These are phyloP conservation scores for Gaeumannomyces tritici DNA, from an alignment of 2,329 filamentous ascomycete species.

Conservation along the genomic window DNA sequence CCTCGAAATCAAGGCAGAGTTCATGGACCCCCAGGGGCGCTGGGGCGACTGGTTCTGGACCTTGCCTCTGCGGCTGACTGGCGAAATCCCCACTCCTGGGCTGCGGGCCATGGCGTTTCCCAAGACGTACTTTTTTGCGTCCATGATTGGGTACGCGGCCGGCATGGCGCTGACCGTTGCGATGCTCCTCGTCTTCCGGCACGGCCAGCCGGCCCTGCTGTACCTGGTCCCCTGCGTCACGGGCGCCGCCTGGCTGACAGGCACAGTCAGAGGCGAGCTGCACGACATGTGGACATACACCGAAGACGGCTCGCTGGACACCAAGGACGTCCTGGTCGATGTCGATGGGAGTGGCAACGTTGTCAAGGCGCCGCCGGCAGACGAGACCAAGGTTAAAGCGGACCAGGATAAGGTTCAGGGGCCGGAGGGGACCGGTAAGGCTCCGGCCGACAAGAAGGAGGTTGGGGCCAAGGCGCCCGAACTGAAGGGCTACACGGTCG, in stretches of 20 bases:
- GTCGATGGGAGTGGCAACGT: slow-evolving; percentile 38
- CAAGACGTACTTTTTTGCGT: slow-evolving; percentile 79
- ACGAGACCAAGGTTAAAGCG: not conserved
- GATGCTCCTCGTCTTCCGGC: slow-evolving; percentile 68
- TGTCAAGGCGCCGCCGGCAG: slow-evolving; percentile 21
- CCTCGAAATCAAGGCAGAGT: slow-evolving; percentile 40
- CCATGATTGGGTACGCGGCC: slow-evolving; percentile 64
- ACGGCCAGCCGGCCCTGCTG: slow-evolving; percentile 81
- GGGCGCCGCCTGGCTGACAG: slow-evolving; percentile 65
- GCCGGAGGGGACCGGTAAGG: not conserved
- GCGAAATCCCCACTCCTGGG: slow-evolving; percentile 20
- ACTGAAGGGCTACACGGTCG: not conserved
- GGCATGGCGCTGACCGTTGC: slow-evolving; percentile 70
- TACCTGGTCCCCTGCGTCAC: slow-evolving; percentile 88
- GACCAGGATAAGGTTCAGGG: not conserved
- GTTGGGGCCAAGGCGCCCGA: not conserved
- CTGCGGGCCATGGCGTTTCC: slow-evolving; percentile 47
- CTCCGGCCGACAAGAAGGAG: not conserved
- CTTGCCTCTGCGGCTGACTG: slow-evolving; percentile 6
- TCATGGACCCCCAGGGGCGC: slow-evolving; percentile 52
- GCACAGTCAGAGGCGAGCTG: slow-evolving; percentile 60
- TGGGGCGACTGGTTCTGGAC: slow-evolving; percentile 87
- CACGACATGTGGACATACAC: slow-evolving; percentile 72
- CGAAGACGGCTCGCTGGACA: slow-evolving; percentile 56
- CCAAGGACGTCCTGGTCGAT: slow-evolving; percentile 43